phyloP scores from a whole-genome alignment of 1,139 yeast genomes.

The Sugiyamaella neomexicana region DNA sequence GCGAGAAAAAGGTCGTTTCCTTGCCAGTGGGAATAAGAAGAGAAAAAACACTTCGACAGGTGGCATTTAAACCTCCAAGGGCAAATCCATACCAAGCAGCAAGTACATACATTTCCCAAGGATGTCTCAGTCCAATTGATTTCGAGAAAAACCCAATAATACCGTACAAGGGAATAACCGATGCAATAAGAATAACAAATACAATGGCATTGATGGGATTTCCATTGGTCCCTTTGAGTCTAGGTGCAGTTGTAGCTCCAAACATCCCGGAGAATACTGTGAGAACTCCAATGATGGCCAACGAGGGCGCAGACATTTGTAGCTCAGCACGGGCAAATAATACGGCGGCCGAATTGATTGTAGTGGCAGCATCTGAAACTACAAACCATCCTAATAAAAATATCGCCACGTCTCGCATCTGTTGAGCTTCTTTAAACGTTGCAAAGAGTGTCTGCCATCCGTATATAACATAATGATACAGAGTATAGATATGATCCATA shows the following conservation, averaged over 20 bases:
- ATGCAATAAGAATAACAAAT: constrained; percentile 56
- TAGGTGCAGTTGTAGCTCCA: constrained; percentile 60
- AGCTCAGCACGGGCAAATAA: constrained; percentile 66
- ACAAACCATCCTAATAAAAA: constrained; percentile 70
- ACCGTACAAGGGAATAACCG: constrained; percentile 66
- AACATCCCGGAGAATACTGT: constrained; percentile 62
- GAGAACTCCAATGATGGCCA: constrained; percentile 60
- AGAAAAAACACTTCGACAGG: constrained; percentile 62
- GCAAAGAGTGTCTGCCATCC: constrained; percentile 60
- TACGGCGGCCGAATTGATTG: constrained; percentile 72
- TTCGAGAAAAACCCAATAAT: constrained; percentile 55
- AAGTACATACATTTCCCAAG: constrained; percentile 62
- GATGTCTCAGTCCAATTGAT: constrained; percentile 54
- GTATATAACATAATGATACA: constrained; percentile 39
- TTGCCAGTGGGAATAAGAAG: constrained; percentile 66
- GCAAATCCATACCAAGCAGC: constrained; percentile 73
- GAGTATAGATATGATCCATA: background rate
- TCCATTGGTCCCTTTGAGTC: constrained; percentile 44
- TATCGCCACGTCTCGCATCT: constrained; percentile 58
- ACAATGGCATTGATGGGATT: constrained; percentile 50
- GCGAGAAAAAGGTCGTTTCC: constrained; percentile 67
- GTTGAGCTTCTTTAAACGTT: constrained; percentile 56
- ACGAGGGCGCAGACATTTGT: constrained; percentile 60
- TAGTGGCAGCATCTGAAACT: constrained; percentile 66
- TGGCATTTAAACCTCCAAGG: constrained; percentile 64